These are phyloP conservation scores for Stygiomarasmius scandens DNA, from an alignment of 1,284 basidiomycete species.

Conservation along the genomic window DNA sequence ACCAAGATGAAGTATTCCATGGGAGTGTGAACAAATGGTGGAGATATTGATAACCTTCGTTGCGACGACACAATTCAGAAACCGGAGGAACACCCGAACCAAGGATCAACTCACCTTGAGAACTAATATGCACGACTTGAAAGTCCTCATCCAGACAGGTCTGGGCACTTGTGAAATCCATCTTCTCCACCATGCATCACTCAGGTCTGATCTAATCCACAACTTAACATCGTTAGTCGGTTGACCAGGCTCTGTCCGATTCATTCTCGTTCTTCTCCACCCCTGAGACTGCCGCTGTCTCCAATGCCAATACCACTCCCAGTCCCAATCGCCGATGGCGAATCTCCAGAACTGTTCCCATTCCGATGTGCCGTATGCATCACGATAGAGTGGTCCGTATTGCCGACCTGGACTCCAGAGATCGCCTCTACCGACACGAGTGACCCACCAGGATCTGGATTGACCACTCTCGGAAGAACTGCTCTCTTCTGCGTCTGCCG, in stretches of 20 bases:
- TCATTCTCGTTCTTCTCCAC: no score
- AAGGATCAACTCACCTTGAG: constrained; percentile 43
- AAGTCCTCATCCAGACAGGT: constrained; percentile 23
- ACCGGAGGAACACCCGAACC: background rate
- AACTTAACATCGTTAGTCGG: background rate
- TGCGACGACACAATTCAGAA: background rate
- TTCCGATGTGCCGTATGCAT: no score
- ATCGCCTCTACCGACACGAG: no score
- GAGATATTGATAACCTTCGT: constrained; percentile 35
- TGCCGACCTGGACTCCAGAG: no score
- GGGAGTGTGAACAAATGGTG: constrained; percentile 32
- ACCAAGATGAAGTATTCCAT: constrained; percentile 10
- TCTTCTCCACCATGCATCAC: background rate
- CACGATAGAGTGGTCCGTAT: no score
- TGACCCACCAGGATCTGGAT: no score
- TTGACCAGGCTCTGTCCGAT: background rate
- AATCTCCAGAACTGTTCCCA: no score
- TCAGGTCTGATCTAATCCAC: background rate
- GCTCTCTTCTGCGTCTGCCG: no score
- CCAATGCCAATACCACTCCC: no score
- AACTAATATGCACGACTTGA: constrained; percentile 46
- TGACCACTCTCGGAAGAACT: no score
- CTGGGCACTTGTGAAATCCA: background rate
- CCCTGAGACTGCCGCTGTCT: no score
- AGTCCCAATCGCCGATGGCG: no score